These are phyloP conservation scores for Rubroboletus pulcherrimus DNA, from an alignment of 768 basidiomycete genomes.

Conservation along the genomic window DNA sequence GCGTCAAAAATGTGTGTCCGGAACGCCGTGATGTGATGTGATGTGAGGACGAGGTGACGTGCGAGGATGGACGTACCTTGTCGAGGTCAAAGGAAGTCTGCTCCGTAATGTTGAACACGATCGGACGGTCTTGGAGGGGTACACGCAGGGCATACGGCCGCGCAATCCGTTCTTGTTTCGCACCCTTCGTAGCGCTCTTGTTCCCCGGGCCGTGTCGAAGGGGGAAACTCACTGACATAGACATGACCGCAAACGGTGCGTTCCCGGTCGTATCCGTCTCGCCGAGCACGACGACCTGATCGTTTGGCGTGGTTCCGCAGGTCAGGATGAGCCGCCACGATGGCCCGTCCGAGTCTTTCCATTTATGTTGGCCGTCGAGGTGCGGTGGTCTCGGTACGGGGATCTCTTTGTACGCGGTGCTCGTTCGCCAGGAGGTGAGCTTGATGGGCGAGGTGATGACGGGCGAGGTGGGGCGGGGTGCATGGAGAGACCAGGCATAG, in stretches of 20 bases:
- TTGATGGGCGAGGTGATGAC: constrained; percentile 47
- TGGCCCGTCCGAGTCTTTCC: constrained; percentile 37
- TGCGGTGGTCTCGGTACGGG: constrained; percentile 59
- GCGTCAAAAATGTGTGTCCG: background rate
- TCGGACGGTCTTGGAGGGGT: background rate
- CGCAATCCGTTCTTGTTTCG: constrained; percentile 68
- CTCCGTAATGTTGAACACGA: constrained; percentile 56
- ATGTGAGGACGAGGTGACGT: background rate
- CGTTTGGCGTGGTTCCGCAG: constrained; percentile 28
- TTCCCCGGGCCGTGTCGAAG: constrained; percentile 21
- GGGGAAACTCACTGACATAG: constrained; percentile 57
- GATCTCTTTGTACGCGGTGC: constrained; percentile 74
- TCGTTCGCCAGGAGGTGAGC: constrained; percentile 68
- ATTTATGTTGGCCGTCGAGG: constrained; percentile 12
- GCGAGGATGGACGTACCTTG: constrained; percentile 54
- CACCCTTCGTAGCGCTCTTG: constrained; percentile 16
- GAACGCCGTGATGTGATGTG: background rate
- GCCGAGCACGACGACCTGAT: constrained; percentile 42
- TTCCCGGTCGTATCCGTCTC: constrained; percentile 37
- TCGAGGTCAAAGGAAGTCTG: constrained; percentile 90
- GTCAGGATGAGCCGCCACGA: constrained; percentile 64
- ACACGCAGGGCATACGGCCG: constrained; percentile 17
- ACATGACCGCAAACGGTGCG: constrained; percentile 57
- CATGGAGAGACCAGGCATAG: constrained; percentile 56
- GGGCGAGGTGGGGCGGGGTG: constrained; percentile 17